Evolutionary conservation across 1,284 basidiomycete species (phyloP), one percentile per base, ranked within the genome.

Genomic region (Tilletia walkeri): DNA sequence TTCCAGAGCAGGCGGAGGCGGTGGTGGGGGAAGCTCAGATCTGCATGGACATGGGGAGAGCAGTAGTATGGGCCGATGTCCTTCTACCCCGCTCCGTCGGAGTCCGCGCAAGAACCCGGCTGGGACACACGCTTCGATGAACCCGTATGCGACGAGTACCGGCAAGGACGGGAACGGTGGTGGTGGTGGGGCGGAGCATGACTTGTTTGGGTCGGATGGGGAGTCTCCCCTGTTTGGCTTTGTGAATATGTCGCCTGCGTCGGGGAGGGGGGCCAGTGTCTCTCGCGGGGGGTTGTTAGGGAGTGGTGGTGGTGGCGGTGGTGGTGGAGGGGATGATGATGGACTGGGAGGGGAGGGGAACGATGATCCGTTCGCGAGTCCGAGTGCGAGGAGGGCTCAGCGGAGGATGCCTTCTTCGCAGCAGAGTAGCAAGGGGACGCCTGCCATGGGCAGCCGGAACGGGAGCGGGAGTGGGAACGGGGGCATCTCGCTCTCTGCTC

Each of bases 41-140:
- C 30, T 41, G 16, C 53, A 68, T 4, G 56, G 69, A 30, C 50
- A 69, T 30, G 36, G 67, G 4, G 41, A 65, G 56, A 59, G 63
- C 30, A 30, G 24, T 30, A 30, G 24, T 30, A 30, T 30, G 24
- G 68, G 69, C 18, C 61, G 72, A 41, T 41, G 48, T 7, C 70
- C 72, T 10, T 72, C 75, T 10, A 70, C 72, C 47, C 70, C 73
- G 0, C 67, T 77, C 53, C 73, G 81, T 10, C 70, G 81, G 54
- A 81, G 79, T 68, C 81, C 81, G 45, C 72, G 81, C 24, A 83
- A 83, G 73, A 76, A 76, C n/a, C 80, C 81, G 48, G 72, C 69
- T 36, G 81, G 81, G 9, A 80, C 78, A 39, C 67, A 72, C 54
- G 74, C 71, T 18, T 71, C 69, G 34, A 67, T 74, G 45, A 83